These are phyloP conservation scores for Oryza meyeriana DNA, from an alignment of 176 grass and related monocot species.

Conservation along the genomic window DNA sequence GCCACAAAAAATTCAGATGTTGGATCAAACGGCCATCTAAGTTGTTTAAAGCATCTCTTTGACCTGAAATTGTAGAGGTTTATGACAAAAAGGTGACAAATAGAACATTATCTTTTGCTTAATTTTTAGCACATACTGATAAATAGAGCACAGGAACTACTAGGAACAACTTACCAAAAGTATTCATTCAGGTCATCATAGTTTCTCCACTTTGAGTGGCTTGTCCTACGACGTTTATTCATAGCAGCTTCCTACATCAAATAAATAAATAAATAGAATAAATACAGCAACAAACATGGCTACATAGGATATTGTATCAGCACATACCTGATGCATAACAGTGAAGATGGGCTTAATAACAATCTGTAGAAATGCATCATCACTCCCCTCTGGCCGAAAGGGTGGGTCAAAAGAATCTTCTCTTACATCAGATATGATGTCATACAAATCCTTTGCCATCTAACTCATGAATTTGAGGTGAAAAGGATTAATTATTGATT, in stretches of 20 bases:
- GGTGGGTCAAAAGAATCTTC: constrained; percentile 27
- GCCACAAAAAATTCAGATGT: constrained; percentile 49
- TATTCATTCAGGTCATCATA: constrained; percentile 98
- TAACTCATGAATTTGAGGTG: constrained; percentile 31
- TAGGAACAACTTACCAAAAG: constrained; percentile 68
- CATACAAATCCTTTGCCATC: constrained; percentile 76
- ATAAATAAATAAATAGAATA: constrained; percentile 25
- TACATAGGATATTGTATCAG: not conserved
- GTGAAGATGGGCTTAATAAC: constrained; percentile 76
- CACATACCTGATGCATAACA: constrained; percentile 73
- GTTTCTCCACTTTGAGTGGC: constrained; percentile 98
- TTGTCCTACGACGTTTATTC: constrained; percentile 59
- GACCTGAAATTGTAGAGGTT: constrained; percentile 57
- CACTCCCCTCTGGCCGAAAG: constrained; percentile 39
- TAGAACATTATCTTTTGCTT: not conserved
- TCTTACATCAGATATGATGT: constrained; percentile 40
- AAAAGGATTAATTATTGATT: constrained; percentile 7
- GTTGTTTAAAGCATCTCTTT: constrained; percentile 70
- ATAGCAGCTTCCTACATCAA: constrained; percentile 69
- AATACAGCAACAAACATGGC: not conserved
- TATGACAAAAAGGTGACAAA: not conserved
- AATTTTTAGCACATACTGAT: not conserved
- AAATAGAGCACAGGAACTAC: not conserved
- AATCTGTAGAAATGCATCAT: constrained; percentile 56
- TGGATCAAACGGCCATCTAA: constrained; percentile 57